Evolutionary conservation across 208 protist species (phyloP).

Genomic region (Crithidia brevicula): DNA sequence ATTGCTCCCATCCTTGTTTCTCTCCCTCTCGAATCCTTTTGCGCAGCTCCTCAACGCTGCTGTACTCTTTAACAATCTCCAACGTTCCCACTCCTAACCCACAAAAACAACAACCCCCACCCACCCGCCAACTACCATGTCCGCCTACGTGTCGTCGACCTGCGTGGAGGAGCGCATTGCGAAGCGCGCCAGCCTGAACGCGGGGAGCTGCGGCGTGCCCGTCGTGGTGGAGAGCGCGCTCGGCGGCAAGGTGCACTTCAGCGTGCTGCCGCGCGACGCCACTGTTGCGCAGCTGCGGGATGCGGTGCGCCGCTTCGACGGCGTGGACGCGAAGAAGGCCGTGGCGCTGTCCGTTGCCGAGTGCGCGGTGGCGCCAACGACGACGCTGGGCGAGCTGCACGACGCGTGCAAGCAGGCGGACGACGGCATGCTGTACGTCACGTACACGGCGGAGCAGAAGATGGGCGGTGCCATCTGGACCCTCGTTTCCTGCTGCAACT

Average conservation of each 20-base stretch:
- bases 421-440: slow-evolving; percentile 47
- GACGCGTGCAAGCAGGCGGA: slow-evolving; percentile 35
- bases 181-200: slow-evolving; percentile 19
- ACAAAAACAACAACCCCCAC: not conserved
- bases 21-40: no score
- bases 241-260: slow-evolving; percentile 20
- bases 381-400: slow-evolving; percentile 39
- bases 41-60: no score
- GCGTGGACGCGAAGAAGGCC: slow-evolving; percentile 13
- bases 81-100: no score
- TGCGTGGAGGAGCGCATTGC: slow-evolving; percentile 18
- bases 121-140: slow-evolving; percentile 14
- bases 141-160: slow-evolving; percentile 25
- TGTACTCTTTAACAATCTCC: no score
- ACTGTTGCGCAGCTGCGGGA: slow-evolving; percentile 28
- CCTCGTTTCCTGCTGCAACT: slow-evolving; percentile 2
- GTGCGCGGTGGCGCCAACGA: slow-evolving; percentile 28
- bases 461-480: slow-evolving; percentile 5
- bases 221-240: slow-evolving; percentile 25
- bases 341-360: slow-evolving; percentile 25
- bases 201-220: slow-evolving; percentile 1
- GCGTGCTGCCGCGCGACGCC: slow-evolving; percentile 26
- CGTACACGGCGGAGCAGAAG: slow-evolving; percentile 31
- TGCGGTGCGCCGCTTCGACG: slow-evolving; percentile 24
- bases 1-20: no score